Evolutionary conservation across 495 filamentous ascomycete species (phyloP).

Genomic region (Chaetomium tenue): DNA sequence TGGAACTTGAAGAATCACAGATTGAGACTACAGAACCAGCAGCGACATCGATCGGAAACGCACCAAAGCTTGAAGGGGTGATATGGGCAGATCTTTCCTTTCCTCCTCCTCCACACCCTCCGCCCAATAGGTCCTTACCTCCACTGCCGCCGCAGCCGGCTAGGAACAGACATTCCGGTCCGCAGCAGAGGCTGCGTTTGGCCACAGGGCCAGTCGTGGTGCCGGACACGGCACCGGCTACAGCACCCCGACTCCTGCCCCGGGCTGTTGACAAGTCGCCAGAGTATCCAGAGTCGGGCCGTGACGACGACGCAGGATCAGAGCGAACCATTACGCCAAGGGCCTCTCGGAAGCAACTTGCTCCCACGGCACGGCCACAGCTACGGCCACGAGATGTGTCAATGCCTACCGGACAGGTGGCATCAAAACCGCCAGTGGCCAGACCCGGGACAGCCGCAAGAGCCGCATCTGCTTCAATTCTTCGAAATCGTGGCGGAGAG

Average conservation of each 20-base stretch:
- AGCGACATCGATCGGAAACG: background rate
- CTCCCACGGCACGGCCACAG: background rate
- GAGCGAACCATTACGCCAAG: constrained; percentile 1
- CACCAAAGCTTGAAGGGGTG: background rate
- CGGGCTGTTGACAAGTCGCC: background rate
- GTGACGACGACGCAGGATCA: background rate
- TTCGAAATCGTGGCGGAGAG: background rate
- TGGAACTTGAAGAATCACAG: background rate
- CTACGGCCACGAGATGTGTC: background rate
- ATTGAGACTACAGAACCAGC: background rate
- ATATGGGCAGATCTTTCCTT: background rate
- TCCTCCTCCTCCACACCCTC: background rate
- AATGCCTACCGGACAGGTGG: background rate
- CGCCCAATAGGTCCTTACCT: constrained; percentile 3
- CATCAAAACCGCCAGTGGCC: background rate
- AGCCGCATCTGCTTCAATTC: background rate
- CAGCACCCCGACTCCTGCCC: no score
- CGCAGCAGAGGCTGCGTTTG: background rate
- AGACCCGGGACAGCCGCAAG: background rate
- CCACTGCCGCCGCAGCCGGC: background rate
- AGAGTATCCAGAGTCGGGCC: background rate
- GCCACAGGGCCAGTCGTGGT: no score
- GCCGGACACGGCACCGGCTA: background rate
- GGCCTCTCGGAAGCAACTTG: background rate
- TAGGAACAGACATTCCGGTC: background rate